Base-by-base conservation (phyloP, 495 filamentous ascomycete genomes). In the Podospora didyma region DNA sequence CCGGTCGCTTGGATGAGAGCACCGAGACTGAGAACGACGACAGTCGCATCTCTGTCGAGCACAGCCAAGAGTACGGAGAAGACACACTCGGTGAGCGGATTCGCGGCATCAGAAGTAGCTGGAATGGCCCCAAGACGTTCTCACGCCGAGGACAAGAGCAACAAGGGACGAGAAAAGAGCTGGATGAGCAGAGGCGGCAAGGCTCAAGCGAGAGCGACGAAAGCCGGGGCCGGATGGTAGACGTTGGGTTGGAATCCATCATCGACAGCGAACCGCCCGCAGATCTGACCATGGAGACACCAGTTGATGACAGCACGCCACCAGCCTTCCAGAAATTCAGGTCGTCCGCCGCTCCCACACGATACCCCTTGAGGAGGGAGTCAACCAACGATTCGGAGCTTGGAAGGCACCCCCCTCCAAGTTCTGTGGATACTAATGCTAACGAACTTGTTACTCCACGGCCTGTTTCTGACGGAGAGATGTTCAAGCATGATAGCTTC, bases 291-390 rank as follows among this genome's bases (percentile, higher is more conserved):
- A 72, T 79, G 49, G 81, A 86, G 58, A 75, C 77, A 28, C 69
- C 78, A 6, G 48, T 22, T 7, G 68, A 89, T 56, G 69, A 89
- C 56, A 84, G 88, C 50, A 80, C 85, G 37, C 88, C 91, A n/a
- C 89, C 92, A 20, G 84, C 91, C 10, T 89, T 96, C 59, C 94
- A 97, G 64, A 82, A 87, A 58, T 96, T 97, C 69, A 69, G 71
- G 54, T 69, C 71, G n/a, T 46, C 65, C 3, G 53, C 60, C 23
- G 51, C 62, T 3, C 57, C 68, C 23, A 53, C 64, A 1, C 47
- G 56, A 12, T 58, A 69, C 51, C 34, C 69, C 51, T 23, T 56
- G 23, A 59, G 67, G 47, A 57, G 62, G 47, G 56, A 64, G 17
- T 64, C 64, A 14, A 54, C 55, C 1, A 47, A 45, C 23, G 65